Evolutionary conservation across 805 yeast species (phyloP).

Genomic region (Pichia thaimueangensis): DNA sequence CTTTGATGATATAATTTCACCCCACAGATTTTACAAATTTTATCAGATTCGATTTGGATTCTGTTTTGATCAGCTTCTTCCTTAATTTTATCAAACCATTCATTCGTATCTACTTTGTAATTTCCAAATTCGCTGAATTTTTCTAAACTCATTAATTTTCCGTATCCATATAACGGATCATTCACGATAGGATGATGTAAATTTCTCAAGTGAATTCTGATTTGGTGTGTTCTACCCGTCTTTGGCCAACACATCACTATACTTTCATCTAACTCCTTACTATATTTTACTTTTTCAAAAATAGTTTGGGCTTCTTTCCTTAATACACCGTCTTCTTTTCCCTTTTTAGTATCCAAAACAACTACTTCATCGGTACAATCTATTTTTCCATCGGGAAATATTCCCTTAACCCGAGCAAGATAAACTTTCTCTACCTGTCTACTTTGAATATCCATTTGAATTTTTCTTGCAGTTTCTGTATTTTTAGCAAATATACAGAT

Average conservation of each 20-base stretch:
- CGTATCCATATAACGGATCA: slow-evolving; percentile 29
- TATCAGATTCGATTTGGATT: slow-evolving; percentile 5
- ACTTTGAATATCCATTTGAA: slow-evolving; percentile 31
- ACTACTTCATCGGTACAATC: slow-evolving; percentile 35
- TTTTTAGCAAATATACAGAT: slow-evolving; percentile 40
- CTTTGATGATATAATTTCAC: slow-evolving; percentile 28
- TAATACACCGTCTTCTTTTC: slow-evolving; percentile 20
- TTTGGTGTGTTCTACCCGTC: slow-evolving; percentile 54
- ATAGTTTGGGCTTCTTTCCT: slow-evolving; percentile 19
- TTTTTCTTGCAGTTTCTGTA: slow-evolving; percentile 27
- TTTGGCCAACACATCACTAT: slow-evolving; percentile 43
- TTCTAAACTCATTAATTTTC: slow-evolving; percentile 5
- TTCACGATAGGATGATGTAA: slow-evolving; percentile 34
- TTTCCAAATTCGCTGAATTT: neutral
- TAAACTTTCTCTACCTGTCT: slow-evolving; percentile 35
- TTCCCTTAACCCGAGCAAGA: slow-evolving; percentile 38
- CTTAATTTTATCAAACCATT: slow-evolving; percentile 4
- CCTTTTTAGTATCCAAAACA: slow-evolving; percentile 27
- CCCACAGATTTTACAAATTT: slow-evolving; percentile 32
- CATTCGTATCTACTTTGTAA: neutral
- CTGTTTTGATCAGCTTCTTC: slow-evolving; percentile 8
- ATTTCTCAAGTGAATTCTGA: slow-evolving; percentile 47
- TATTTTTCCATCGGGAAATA: slow-evolving; percentile 30
- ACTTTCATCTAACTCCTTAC: slow-evolving; percentile 29
- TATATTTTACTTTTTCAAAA: slow-evolving; percentile 27